Conservation (phyloP, 495 filamentous ascomycete genomes). For the Tuber magnatum region DNA sequence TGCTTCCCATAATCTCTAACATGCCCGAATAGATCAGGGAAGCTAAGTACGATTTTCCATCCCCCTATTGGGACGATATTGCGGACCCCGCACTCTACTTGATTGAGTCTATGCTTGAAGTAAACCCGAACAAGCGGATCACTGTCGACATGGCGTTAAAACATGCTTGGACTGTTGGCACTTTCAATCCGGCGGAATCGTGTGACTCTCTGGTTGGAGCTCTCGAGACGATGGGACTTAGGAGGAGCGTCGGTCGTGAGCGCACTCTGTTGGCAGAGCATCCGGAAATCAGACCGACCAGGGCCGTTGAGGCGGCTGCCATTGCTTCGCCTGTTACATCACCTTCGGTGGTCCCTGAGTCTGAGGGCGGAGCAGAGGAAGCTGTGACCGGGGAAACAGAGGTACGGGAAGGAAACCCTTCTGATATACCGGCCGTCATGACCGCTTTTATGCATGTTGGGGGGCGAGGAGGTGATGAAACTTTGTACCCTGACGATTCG, state of each 20-base stretch:
- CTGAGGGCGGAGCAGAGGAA: conserved; percentile 19
- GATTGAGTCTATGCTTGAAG: conserved; percentile 90
- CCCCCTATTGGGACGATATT: conserved; percentile 94
- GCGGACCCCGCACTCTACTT: conserved; percentile 84
- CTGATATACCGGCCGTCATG: conserved; percentile 23
- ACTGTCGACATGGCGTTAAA: conserved; percentile 83
- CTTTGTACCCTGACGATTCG: conserved; percentile 24
- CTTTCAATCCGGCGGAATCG: conserved; percentile 62
- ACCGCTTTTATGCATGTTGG: conserved; percentile 40
- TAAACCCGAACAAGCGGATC: conserved; percentile 72
- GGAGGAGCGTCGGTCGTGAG: conserved; percentile 69
- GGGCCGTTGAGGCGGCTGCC: conserved; percentile 30
- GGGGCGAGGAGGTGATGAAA: conserved; percentile 39
- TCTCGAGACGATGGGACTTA: conserved; percentile 74
- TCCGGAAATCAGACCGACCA: conserved; percentile 50
- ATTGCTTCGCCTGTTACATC: not conserved
- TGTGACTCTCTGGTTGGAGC: conserved; percentile 87
- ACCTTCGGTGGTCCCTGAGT: not conserved
- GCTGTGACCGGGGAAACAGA: conserved; percentile 58
- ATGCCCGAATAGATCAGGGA: conserved; percentile 61
- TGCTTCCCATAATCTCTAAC: not conserved
- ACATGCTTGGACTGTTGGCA: conserved; percentile 76
- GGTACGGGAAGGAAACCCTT: conserved; percentile 52
- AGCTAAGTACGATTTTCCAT: conserved; percentile 87
- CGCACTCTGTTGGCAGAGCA: conserved; percentile 66